Percentiles rank a stretch among this genome's conserved stretches.
These are phyloP conservation scores for Stropharia rugosoannulata DNA, from an alignment of 768 basidiomycete species.

Conservation along the genomic window DNA sequence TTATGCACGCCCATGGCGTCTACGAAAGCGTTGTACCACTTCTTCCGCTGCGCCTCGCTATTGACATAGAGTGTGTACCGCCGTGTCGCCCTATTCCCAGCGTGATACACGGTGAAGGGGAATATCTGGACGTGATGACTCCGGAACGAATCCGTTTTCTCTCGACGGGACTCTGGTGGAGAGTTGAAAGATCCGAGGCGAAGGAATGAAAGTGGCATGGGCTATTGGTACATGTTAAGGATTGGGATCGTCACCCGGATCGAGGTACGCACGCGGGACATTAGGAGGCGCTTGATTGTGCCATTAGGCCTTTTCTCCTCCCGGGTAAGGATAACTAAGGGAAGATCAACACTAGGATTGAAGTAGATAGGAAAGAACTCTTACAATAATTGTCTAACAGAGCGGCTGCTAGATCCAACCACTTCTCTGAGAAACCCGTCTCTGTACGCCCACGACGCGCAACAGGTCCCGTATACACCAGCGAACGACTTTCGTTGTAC, in stretches of 20 bases:
- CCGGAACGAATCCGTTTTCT: conserved; percentile 57
- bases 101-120: conserved; percentile 79
- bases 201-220: conserved; percentile 79
- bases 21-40: conserved; percentile 61
- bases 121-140: conserved; percentile 56
- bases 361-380: conserved; percentile 20
- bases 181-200: conserved; percentile 64
- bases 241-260: neutral
- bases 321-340: conserved; percentile 61
- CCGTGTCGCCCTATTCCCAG: conserved; percentile 50
- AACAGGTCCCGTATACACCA: conserved; percentile 68
- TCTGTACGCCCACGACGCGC: conserved; percentile 62
- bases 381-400: conserved; percentile 78
- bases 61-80: conserved; percentile 73
- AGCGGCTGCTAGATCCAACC: conserved; percentile 67
- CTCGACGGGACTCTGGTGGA: conserved; percentile 62
- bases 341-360: conserved; percentile 1
- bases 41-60: conserved; percentile 54
- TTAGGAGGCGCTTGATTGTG: conserved; percentile 47
- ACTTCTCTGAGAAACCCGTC: conserved; percentile 56
- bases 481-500: conserved; percentile 69
- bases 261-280: conserved; percentile 57
- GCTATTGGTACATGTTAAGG: conserved; percentile 39
- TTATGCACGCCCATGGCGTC: conserved; percentile 65
- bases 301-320: conserved; percentile 57